phyloP scores from a whole-genome alignment of 257 asterid genomes.

The Gardenia jasminoides region DNA sequence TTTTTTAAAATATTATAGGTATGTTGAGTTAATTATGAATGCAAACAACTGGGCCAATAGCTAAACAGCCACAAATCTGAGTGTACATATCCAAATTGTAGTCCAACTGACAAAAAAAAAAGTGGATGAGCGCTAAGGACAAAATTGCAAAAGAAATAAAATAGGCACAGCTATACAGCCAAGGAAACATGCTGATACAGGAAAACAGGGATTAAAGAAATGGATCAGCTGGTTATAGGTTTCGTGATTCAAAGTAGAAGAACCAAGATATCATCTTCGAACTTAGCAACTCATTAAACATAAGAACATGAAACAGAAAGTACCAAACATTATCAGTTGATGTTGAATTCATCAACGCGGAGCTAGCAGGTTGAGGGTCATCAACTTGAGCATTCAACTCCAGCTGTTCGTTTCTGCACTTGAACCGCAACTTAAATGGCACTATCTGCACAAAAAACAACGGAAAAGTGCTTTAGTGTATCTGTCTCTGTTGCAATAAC shows the following conservation, averaged over 20 bases:
- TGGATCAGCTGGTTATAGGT: not conserved
- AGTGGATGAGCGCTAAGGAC: not conserved
- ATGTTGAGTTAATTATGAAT: not conserved
- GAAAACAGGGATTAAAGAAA: too few species aligned
- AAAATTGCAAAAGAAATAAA: not conserved
- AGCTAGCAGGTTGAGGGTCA: constrained; percentile 31
- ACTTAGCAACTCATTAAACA: not conserved
- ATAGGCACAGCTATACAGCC: too few species aligned
- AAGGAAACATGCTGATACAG: too few species aligned
- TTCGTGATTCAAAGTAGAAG: not conserved
- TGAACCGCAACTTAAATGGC: constrained; percentile 66
- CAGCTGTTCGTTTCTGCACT: constrained; percentile 49
- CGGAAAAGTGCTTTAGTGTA: not conserved
- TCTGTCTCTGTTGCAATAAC: not conserved
- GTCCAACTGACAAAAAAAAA: not conserved
- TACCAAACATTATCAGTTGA: constrained; percentile 64
- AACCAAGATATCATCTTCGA: not conserved
- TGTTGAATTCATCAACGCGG: constrained; percentile 37
- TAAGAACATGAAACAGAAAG: not conserved
- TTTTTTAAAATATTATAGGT: not conserved
- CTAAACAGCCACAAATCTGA: too few species aligned
- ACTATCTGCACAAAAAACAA: constrained; percentile 43
- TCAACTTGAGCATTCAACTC: constrained; percentile 31
- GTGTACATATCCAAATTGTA: not conserved
- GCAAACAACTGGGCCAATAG: not conserved